Percentiles rank a stretch among this genome's conserved stretches.
These are phyloP conservation scores for Trichoderma sp. DNA, from an alignment of 2,329 filamentous ascomycete species.

Conservation along the genomic window DNA sequence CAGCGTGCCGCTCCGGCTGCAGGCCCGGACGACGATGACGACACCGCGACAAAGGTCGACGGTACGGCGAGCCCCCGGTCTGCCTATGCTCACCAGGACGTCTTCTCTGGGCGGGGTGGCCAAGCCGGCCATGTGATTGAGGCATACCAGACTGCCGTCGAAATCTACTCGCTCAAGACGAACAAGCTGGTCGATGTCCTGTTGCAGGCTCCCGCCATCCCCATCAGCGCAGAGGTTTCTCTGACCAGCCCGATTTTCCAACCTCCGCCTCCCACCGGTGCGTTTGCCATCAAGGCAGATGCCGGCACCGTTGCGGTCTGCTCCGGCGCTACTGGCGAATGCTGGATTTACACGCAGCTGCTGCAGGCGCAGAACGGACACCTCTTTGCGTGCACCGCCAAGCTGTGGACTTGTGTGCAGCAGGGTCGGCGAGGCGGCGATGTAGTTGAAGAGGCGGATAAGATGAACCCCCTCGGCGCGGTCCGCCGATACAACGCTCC, in stretches of 20 bases:
- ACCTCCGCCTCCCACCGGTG: constrained; percentile 67
- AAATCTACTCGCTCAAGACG: constrained; percentile 82
- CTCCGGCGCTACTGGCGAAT: constrained; percentile 81
- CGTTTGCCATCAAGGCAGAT: constrained; percentile 70
- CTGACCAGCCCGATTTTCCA: constrained; percentile 62
- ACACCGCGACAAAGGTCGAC: constrained; percentile 41
- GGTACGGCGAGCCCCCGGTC: constrained; percentile 42
- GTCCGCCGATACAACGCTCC: constrained; percentile 46
- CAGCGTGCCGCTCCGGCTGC: constrained; percentile 33
- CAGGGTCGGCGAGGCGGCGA: constrained; percentile 48
- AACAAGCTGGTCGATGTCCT: constrained; percentile 69
- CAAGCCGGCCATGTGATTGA: constrained; percentile 43
- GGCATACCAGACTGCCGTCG: constrained; percentile 80
- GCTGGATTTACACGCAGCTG: constrained; percentile 68
- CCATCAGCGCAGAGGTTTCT: constrained; percentile 53
- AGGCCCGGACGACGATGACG: constrained; percentile 33
- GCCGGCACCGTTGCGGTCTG: constrained; percentile 69
- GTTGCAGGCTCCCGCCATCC: constrained; percentile 63
- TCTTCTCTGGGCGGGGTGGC: constrained; percentile 33
- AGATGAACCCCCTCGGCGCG: constrained; percentile 34
- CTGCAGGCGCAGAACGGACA: constrained; percentile 41
- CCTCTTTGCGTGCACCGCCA: constrained; percentile 68
- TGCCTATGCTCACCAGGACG: constrained; percentile 38
- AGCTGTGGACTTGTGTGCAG: constrained; percentile 87
- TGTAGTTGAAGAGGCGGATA: constrained; percentile 45